Percentiles rank a stretch among this genome's conserved stretches.
These are phyloP conservation scores for Epichloe brachyelytri DNA, from an alignment of 2,329 filamentous ascomycete species.

Conservation along the genomic window DNA sequence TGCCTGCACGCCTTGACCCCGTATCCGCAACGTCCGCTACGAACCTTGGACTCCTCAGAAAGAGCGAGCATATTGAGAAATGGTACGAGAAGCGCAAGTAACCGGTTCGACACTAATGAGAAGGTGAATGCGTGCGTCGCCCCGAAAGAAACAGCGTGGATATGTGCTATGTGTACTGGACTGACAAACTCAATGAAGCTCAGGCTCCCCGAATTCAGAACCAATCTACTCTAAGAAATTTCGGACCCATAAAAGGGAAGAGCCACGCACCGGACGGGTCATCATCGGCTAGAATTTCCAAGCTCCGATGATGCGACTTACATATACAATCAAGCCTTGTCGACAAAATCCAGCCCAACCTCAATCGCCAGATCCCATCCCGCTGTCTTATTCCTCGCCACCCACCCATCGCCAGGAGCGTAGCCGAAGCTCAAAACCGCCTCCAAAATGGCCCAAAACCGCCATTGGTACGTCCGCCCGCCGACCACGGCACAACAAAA, in stretches of 20 bases:
- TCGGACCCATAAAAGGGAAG: neutral
- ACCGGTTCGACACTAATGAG: neutral
- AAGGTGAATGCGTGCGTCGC: neutral
- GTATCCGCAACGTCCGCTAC: neutral
- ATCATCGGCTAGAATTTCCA: constrained; percentile 17
- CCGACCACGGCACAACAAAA: neutral
- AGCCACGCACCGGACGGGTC: constrained; percentile 10
- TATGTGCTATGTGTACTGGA: no score
- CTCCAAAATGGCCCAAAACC: constrained; percentile 49
- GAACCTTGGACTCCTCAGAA: constrained; percentile 94
- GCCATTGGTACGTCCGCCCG: constrained; percentile 52
- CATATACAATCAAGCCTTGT: neutral
- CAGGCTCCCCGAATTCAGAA: neutral
- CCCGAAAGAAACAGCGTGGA: neutral
- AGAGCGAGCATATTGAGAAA: constrained; percentile 47
- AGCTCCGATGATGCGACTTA: neutral
- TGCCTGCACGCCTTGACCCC: neutral
- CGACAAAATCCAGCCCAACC: neutral
- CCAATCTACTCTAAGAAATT: constrained; percentile 1
- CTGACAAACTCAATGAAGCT: neutral
- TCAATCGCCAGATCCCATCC: neutral
- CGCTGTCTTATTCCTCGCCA: neutral
- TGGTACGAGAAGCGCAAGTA: neutral
- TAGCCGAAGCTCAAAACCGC: constrained; percentile 3
- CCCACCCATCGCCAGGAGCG: no score